Evolutionary conservation across 768 basidiomycete species (phyloP), one percentile per base, ranked within the genome.

Genomic region (Sutorius australiensis): DNA sequence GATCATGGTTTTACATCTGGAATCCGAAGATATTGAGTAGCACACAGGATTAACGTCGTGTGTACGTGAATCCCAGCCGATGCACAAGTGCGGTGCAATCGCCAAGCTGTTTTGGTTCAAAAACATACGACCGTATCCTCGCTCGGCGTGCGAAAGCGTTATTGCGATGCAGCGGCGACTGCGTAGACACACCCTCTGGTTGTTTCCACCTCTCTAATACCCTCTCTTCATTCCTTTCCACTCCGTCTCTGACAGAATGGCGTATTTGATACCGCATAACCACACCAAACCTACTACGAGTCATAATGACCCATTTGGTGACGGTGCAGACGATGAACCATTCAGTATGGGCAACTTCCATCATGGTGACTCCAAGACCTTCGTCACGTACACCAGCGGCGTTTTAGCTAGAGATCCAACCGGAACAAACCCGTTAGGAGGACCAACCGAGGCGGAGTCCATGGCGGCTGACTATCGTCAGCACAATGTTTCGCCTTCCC

Each of bases 381-480:
- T 62, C 33, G 37, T 41, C 49, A 59, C 63, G 17, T 55, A 56
- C 2, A 58, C 63, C 31, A 69, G 63, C 30, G 67, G 55, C 21
- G 47, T 62, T 34, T 48, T 40, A 45, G 53, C 46, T 28, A 21
- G 48, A 3, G 63, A 59, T 45, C 56, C 54, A 11, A 46, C 55
- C 11, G 42, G 17, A 31, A n/a, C 32, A 19, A 39, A 45, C 44
- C 46, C 36, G 11, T 38, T 46, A 19, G 36, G 45, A 16, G 59
- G 55, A 27, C 59, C 53, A 36, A 60, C 62, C 10, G 64, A 61
- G 13, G 64, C 64, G 9, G 62, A 64, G 44, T 57, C 46, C 2
- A 21, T 72, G 53, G 68, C 52, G 46, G 59, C 60, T 56, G 60
- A 63, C 53, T 68, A 68, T 39, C 64, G 58, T 49, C 66, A 64